Conservation (phyloP, 2,329 filamentous ascomycete genomes). For the Dothideomycetes sp. region DNA sequence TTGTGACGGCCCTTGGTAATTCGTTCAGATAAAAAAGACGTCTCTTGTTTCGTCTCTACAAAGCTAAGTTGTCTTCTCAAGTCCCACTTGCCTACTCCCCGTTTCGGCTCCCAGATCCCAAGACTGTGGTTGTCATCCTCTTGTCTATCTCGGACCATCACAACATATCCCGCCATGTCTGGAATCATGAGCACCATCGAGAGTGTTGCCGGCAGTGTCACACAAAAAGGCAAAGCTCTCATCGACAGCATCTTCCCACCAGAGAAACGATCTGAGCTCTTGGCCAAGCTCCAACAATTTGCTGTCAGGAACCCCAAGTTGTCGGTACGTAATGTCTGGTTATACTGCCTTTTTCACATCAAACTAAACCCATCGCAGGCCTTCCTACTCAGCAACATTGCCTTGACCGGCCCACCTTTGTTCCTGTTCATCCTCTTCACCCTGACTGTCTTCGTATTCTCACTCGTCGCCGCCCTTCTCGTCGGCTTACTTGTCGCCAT, state of each 20-base stretch:
- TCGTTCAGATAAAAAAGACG: too few relatives aligned
- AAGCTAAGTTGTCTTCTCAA: too few relatives aligned
- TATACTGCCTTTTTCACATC: too few relatives aligned
- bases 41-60: too few relatives aligned
- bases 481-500: conserved; percentile 42
- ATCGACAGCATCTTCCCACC: conserved; percentile 51
- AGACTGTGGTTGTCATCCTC: too few relatives aligned
- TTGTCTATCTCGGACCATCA: too few relatives aligned
- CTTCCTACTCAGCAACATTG: conserved; percentile 56
- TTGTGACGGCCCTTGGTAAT: too few relatives aligned
- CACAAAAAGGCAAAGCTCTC: conserved; percentile 25
- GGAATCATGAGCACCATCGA: conserved; percentile 23
- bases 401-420: conserved; percentile 58
- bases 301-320: conserved; percentile 58
- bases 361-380: conserved; percentile 44
- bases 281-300: conserved; percentile 46
- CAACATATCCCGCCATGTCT: conserved; percentile 11
- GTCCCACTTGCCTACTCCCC: too few relatives aligned
- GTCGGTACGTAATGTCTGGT: conserved; percentile 45
- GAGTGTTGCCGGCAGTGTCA: conserved; percentile 21
- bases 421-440: conserved; percentile 60
- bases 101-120: too few relatives aligned
- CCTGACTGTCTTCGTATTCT: conserved; percentile 52
- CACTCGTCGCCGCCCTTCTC: conserved; percentile 50
- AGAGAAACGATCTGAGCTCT: conserved; percentile 48